A percentile compares a stretch with the other conserved stretches of the same genome.
Evolutionary conservation across 768 basidiomycete species (phyloP).

Genomic region (Mycena rebaudengoi): DNA sequence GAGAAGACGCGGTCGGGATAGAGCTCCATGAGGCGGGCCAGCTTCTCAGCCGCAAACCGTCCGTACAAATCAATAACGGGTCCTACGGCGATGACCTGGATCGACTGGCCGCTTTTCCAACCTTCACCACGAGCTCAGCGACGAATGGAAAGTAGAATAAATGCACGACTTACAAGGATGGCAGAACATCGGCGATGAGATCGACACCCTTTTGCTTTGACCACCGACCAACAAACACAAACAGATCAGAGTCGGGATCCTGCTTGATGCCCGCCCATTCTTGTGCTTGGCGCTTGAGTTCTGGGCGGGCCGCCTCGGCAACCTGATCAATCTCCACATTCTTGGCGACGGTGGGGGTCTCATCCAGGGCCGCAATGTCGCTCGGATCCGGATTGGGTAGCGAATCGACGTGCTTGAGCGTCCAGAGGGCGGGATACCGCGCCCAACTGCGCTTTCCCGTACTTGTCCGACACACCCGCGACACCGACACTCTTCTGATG

Average conservation of each 20-base stretch:
- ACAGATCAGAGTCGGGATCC: constrained; percentile 88
- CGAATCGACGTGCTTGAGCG: constrained; percentile 93
- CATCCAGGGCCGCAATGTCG: constrained; percentile 93
- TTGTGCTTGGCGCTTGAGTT: constrained; percentile 90
- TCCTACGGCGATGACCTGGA: constrained; percentile 90
- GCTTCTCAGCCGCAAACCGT: constrained; percentile 94
- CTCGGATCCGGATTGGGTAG: constrained; percentile 94
- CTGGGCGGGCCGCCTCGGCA: constrained; percentile 91
- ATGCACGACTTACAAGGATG: constrained; percentile 65
- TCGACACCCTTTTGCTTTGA: constrained; percentile 99
- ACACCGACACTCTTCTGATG: constrained; percentile 96
- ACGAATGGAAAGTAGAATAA: not conserved
- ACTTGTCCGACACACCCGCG: constrained; percentile 97
- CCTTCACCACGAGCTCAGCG: constrained; percentile 46
- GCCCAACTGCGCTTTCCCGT: constrained; percentile 98
- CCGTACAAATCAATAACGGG: constrained; percentile 97
- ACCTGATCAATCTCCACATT: constrained; percentile 81
- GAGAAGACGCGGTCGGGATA: constrained; percentile 94
- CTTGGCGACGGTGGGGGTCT: constrained; percentile 72
- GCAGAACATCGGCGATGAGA: constrained; percentile 96
- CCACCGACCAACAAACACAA: constrained; percentile 98
- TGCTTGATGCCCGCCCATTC: constrained; percentile 96
- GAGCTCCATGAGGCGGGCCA: constrained; percentile 92
- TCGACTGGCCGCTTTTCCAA: constrained; percentile 85
- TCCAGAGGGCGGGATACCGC: constrained; percentile 95